Evolutionary conservation across 768 basidiomycete genomes (phyloP), one percentile per base, ranked within the genome.

Genomic region (Tricholoma matsutake): DNA sequence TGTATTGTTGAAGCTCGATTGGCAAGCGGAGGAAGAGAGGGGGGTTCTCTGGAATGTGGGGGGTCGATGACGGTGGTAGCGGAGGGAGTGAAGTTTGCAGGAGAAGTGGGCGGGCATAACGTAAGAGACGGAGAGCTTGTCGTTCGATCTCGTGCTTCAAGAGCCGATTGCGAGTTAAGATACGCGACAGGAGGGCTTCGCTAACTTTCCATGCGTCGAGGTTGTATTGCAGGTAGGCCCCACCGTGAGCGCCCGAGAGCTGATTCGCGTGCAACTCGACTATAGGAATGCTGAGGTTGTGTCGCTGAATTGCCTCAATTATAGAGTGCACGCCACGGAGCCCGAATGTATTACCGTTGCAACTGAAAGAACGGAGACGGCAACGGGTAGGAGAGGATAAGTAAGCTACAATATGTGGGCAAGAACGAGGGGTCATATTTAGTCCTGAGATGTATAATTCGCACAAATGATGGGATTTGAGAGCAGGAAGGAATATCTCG

Each of bases 361-460:
- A 79, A 57, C 79, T 80, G 43, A 89, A 72, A 3, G 74, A 75
- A 49, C 78, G 73, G 8, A 89, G 72, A 22, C 70, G 74, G 63
- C 85, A 86, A 18, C 77, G 78, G 31, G 61, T 35, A 9, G 76
- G 69, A 14, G 86, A 86, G 14, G 74, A 74, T 13, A 89, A 71
- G 64, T 81, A 89, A 16, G 75, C 73, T 13, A 76, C 62, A 54
- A 89, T 77, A 57, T 68, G 63, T 0, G 81, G 76, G 0, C 78
- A 75, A 11, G 78, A 75, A 31, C 61, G 65, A 35, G 70, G 69
- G 2, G 84, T 83, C 60, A 87, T 70, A 18, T 77, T 77, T 13
- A 78, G 78, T 2, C 79, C 79, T 4, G 84, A 83, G n/a, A 88
- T 70, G 63, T 86, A 79, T 16, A 89, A 72, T 62, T 85, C 81